phyloP scores from a whole-genome alignment of 2,329 filamentous ascomycete species.

The Pseudogymnoascus sp. region DNA sequence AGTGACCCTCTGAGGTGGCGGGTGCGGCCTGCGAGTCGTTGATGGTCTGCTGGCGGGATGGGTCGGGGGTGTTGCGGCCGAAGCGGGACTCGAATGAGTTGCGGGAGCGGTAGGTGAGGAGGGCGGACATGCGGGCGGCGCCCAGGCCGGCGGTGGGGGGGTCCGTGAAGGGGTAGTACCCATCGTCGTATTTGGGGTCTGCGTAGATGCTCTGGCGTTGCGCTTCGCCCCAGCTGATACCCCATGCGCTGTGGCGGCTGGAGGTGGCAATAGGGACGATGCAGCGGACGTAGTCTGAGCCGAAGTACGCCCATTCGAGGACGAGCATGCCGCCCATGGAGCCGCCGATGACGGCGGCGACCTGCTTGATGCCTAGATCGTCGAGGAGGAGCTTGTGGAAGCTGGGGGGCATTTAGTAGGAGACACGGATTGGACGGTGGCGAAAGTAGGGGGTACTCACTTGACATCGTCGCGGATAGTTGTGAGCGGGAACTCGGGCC shows the following conservation, averaged over 20 bases:
- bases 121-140: slow-evolving; percentile 91
- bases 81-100: slow-evolving; percentile 97
- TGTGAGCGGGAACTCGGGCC: slow-evolving; percentile 91
- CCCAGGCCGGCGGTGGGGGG: slow-evolving; percentile 81
- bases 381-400: slow-evolving; percentile 74
- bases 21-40: slow-evolving; percentile 53
- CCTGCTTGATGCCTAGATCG: slow-evolving; percentile 68
- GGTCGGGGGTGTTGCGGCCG: slow-evolving; percentile 83
- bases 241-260: slow-evolving; percentile 78
- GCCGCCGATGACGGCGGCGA: slow-evolving; percentile 72
- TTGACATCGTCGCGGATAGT: slow-evolving; percentile 94
- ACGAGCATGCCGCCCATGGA: slow-evolving; percentile 87
- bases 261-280: slow-evolving; percentile 82
- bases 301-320: slow-evolving; percentile 87
- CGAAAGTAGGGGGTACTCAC: slow-evolving; percentile 42
- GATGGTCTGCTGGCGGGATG: slow-evolving; percentile 74
- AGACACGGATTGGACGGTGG: slow-evolving; percentile 11
- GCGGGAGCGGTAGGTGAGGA: slow-evolving; percentile 90
- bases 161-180: slow-evolving; percentile 83
- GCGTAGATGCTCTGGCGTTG: slow-evolving; percentile 93
- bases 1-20: slow-evolving; percentile 56
- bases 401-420: slow-evolving; percentile 34
- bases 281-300: slow-evolving; percentile 71
- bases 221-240: slow-evolving; percentile 84
- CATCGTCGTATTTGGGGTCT: slow-evolving; percentile 96